phyloP scores from a whole-genome alignment of 1,284 basidiomycete genomes.

The Microstroma glucosiphilum region DNA sequence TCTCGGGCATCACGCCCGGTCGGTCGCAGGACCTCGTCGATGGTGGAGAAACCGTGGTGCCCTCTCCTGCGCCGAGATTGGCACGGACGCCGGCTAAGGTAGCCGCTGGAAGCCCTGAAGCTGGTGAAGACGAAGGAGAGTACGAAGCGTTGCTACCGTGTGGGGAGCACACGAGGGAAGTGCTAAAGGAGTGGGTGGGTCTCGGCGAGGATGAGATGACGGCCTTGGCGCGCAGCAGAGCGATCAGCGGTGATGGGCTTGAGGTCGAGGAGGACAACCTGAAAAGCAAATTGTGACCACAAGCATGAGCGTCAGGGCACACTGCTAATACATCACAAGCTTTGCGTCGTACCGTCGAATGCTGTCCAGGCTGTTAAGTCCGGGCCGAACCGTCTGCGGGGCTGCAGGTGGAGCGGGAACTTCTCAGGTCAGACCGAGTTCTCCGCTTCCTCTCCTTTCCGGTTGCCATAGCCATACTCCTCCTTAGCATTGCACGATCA shows the following conservation, averaged over 20 bases:
- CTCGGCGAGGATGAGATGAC: slow-evolving; percentile 12
- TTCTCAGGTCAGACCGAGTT: too few relatives aligned
- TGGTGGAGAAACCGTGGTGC: slow-evolving; percentile 34
- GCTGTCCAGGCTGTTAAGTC: too few relatives aligned
- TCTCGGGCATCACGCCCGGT: slow-evolving; percentile 23
- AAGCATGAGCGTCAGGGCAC: too few relatives aligned
- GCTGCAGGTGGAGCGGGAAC: too few relatives aligned
- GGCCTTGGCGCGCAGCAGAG: background rate
- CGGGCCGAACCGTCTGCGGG: too few relatives aligned
- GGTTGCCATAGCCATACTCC: too few relatives aligned
- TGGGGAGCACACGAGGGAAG: slow-evolving; percentile 42
- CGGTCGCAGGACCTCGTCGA: slow-evolving; percentile 14
- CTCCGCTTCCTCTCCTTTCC: too few relatives aligned
- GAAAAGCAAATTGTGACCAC: too few relatives aligned
- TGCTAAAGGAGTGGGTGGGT: slow-evolving; percentile 34
- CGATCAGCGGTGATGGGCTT: background rate
- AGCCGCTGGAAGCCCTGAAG: slow-evolving; percentile 24
- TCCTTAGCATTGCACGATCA: too few relatives aligned
- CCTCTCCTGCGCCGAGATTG: slow-evolving; percentile 42
- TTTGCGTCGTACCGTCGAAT: too few relatives aligned
- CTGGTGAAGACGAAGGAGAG: slow-evolving; percentile 16
- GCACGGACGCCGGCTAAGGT: slow-evolving; percentile 36
- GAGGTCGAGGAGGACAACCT: background rate
- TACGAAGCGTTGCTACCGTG: slow-evolving; percentile 35
- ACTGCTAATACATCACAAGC: too few relatives aligned